phyloP scores from a whole-genome alignment of 257 asterid species.

The Echites panduratus region DNA sequence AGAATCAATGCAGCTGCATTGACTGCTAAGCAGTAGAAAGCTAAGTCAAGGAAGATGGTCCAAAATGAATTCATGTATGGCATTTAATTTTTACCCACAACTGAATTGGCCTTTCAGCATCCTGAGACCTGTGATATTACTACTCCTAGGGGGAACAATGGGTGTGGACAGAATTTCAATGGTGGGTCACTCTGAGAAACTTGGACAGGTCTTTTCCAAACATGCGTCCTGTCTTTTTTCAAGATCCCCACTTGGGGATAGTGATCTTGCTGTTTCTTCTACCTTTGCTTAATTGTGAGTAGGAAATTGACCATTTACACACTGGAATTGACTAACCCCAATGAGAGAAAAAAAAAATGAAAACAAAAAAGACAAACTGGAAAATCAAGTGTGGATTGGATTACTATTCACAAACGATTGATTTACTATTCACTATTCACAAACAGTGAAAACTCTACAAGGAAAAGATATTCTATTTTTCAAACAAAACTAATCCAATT shows the following conservation, averaged over 20 bases:
- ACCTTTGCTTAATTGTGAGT: background rate
- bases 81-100: slow-evolving; percentile 13
- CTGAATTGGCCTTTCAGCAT: background rate
- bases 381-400: background rate
- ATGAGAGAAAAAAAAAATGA: background rate
- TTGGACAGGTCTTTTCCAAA: slow-evolving; percentile 41
- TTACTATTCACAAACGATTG: background rate
- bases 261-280: slow-evolving; percentile 12
- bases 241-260: slow-evolving; percentile 24
- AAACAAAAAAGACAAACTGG: background rate
- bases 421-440: too few species aligned
- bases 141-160: slow-evolving; percentile 18
- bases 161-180: slow-evolving; percentile 54
- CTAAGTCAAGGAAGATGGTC: slow-evolving; percentile 11
- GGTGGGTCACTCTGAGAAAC: slow-evolving; percentile 49
- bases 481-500: background rate
- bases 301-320: background rate
- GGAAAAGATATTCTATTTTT: background rate
- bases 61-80: background rate
- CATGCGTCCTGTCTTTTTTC: slow-evolving; percentile 41
- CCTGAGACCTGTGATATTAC: background rate
- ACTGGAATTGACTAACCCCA: background rate
- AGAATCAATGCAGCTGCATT: background rate
- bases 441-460: background rate
- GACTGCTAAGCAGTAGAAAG: slow-evolving; percentile 4